Evolutionary conservation across 2,329 filamentous ascomycete species (phyloP), one percentile per base, ranked within the genome.

Genomic region (Cryoendolithus antarcticus): DNA sequence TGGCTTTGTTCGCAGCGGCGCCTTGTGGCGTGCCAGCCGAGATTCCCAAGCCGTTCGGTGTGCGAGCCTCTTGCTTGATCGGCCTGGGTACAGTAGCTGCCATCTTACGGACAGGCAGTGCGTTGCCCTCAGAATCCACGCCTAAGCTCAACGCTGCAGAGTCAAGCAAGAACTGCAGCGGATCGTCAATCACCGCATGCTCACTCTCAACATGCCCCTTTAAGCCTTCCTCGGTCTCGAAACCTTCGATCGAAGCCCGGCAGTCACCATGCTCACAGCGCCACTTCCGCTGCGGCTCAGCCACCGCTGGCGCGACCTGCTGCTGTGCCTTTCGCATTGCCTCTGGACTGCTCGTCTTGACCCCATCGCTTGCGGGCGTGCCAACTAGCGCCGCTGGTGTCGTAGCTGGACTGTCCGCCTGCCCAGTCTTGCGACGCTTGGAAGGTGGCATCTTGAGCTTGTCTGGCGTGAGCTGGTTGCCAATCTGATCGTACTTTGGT

Each of bases 391-490:
- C 53, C 10, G 50, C 56, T 10, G 61, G 60, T 2, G 65, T 67
- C 4, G 63, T 62, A 1, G 53, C 57, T 33, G 62, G 57, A 41
- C 60, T 67, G 28, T 52, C 57, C 4, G 51, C 37, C 15, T 54
- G 52, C 10, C 61, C 62, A 27, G 62, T 55, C 61, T 73, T 75
- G 38, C 67, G 64, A 50, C 66, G 72, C 62, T 77, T 79, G 40
- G 64, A 62, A 2, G 69, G 64, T n/a, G 74, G 75, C 13, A 78
- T 57, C 34, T 74, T 70, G 34, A 80, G 63, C 45, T 75, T 71
- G 37, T 73, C 70, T 7, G 67, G 65, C 4, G 68, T 72, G 35
- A 77, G 63, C 36, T 66, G 63, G 11, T 65, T 66, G 11, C 64
- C 62, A 12, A 45, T 45, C 6, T 64, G 64, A 41, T 74, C 72